Base-by-base conservation (phyloP, 352 stramenopile genomes). In the Chrysophaeum taylorii region DNA sequence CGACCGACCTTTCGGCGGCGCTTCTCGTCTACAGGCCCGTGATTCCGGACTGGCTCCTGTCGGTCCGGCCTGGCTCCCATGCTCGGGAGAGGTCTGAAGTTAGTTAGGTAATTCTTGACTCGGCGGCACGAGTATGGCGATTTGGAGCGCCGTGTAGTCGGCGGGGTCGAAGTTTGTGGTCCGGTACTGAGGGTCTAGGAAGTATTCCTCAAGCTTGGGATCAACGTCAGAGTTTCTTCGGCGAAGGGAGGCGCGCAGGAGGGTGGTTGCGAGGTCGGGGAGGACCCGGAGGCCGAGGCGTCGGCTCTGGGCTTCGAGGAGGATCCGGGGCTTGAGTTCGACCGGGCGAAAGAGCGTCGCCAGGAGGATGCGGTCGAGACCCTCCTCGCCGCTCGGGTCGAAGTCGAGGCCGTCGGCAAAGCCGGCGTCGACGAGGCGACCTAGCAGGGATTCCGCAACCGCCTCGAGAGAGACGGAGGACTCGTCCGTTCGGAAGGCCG, bases 161-260 rank as follows among this genome's bases (percentile, higher is more conserved):
- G 41, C 57, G 2, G 16, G 23, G 57, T 66, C 57, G 35, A 66
- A 66, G 12, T 31, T 36, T n/a, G n/a, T n/a, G 12, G 57, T 66
- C 33, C 57, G 57, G 57, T 66, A 66, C 12, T 33, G 18, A 5
- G 23, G 18, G 57, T 66, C 57, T 9, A 66, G 33, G 35, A 66
- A 66, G 57, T 66, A 66, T n/a, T 66, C 57, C 35, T 66, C 57
- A 18, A 42, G 9, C 12, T 4, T 45, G 18, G 57, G 57, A 18
- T 35, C 14, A 23, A 33, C 5, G 57, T 36, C 57, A 7, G 5
- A 45, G n/a, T n/a, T n/a, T n/a, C n/a, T n/a, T 23, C 4, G 4
- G 9, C 25, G 2, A 23, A 37, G 27, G 36, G 27, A 66, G 33
- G 57, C 57, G 1, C 57, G 57, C 12, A 66, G 33, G 12, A 36